Base-by-base conservation (phyloP, 306 rosid genomes). In the Fragaria iinumae region DNA sequence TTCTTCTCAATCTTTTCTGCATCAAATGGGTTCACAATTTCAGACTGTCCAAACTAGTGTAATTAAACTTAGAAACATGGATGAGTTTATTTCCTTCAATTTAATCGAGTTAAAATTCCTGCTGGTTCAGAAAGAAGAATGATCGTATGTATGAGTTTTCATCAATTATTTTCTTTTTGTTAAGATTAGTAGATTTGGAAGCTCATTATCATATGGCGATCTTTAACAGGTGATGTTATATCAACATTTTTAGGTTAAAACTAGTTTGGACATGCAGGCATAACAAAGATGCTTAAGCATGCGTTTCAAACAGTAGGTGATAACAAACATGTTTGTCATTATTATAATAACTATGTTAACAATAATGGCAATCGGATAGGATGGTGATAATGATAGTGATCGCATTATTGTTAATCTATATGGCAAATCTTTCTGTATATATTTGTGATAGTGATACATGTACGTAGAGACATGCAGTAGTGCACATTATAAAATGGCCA, bases 371-470 rank as follows among this genome's bases (percentile, higher is more conserved):
- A 29, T 72, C 38, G 5, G 9, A 18, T n/a, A 10, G 52, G 52
- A 27, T 41, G 62, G 13, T 73, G 56, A 73, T 57, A 60, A 57
- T 57, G 77, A 73, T 41, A 23, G 67, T 39, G 21, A 59, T 14
- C 32, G 43, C 48, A 59, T 16, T 25, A 59, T 41, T 74, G 41
- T 41, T 57, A 13, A 52, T 38, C 13, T 14, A 72, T n/a, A 16
- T 20, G 48, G 47, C 17, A 36, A 56, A 38, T 53, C 49, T 53
- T 38, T 49, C 76, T 72, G 60, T 36, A 13, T 32, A 56, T 67
- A 67, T 39, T 67, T 29, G 32, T 53, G 76, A 36, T 23, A 21
- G 63, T 21, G 67, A 73, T 39, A 62, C 20, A 56, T 73, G 50
- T 32, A 71, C 67, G 67, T 60, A 56, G 29, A 56, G 29, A 21